A percentile compares a stretch with the other conserved stretches of the same genome.
These are phyloP conservation scores for Uronychia setigera DNA, from an alignment of 73 alveolate genomes.

Conservation along the genomic window DNA sequence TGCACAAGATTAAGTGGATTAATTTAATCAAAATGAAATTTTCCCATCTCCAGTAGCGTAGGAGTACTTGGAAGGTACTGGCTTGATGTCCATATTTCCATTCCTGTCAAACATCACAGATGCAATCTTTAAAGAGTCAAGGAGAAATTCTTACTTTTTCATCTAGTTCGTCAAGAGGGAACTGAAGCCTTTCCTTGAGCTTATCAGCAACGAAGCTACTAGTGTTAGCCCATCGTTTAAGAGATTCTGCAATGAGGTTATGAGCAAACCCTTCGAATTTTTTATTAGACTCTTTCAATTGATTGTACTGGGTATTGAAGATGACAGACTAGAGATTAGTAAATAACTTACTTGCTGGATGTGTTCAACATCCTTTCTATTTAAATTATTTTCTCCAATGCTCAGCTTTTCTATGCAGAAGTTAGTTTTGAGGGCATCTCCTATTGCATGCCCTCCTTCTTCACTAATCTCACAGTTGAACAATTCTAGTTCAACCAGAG, in stretches of 20 bases:
- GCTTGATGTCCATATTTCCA: constrained; percentile 6
- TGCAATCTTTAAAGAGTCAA: constrained; percentile 24
- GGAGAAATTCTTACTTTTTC: constrained; percentile 56
- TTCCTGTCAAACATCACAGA: neutral
- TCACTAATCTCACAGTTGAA: constrained; percentile 63
- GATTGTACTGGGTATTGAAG: constrained; percentile 70
- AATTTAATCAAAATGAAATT: constrained; percentile 21
- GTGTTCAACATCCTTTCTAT: constrained; percentile 57
- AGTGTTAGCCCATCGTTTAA: constrained; percentile 66
- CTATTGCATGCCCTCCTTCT: constrained; percentile 68
- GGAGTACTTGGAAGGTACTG: constrained; percentile 45
- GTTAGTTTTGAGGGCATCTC: constrained; percentile 73
- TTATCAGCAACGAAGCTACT: constrained; percentile 69
- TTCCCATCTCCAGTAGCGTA: constrained; percentile 65
- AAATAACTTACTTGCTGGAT: too few species aligned
- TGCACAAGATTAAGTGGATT: too few species aligned
- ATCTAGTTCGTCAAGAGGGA: constrained; percentile 71
- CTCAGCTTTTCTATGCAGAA: constrained; percentile 72
- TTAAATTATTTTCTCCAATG: constrained; percentile 69
- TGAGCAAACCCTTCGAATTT: constrained; percentile 78
- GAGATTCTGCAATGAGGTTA: constrained; percentile 68
- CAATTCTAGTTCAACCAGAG: constrained; percentile 63
- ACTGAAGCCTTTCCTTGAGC: constrained; percentile 55
- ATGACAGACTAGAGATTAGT: constrained; percentile 74
- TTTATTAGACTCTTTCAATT: constrained; percentile 69